Base-by-base conservation (phyloP, 805 yeast species). In the Candida sphagnicola region DNA sequence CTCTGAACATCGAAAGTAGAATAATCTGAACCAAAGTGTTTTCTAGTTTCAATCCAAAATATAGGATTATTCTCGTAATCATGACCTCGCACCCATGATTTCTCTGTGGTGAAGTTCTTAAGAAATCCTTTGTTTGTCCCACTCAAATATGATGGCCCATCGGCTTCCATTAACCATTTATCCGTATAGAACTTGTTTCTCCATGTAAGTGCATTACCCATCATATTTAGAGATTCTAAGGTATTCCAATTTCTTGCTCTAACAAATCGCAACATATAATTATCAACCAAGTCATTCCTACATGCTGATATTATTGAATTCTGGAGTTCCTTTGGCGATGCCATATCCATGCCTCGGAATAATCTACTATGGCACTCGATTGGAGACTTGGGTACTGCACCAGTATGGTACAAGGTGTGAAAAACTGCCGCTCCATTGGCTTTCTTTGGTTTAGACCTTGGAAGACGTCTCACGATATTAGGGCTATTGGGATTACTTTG, bases 201-300 rank as follows among this genome's bases (percentile, higher is more conserved):
- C 95, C 96, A 89, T 44, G 74, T 67, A 46, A 88, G 56, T 5
- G 91, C 78, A 42, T 72, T 66, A 10, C 82, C 70, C 34, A 87
- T 51, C 95, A 87, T 86, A 13, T 67, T 65, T 41, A 85, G 56
- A 0, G 88, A 70, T 50, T 78, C 76, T 47, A 78, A 80, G n/a
- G 78, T 67, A 48, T 83, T 77, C 80, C 85, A 84, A 59, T 87
- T 86, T 59, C 95, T 78, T 23, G 95, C 95, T 46, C 93, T 72
- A 16, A 85, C 58, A 53, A 80, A 89, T 51, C 95, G 72, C 49
- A 89, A 66, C 24, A 86, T 33, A 45, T 80, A 59, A 48, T 84
- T 81, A 60, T 91, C 99, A 2, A 95, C 85, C 36, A 80, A 70
- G 55, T 90, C 97, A 29, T 78, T 74, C 59, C 90, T 80, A 2